Base-by-base conservation (phyloP, 176 grass and related monocot species). In the Rhynchospora tenuis region DNA sequence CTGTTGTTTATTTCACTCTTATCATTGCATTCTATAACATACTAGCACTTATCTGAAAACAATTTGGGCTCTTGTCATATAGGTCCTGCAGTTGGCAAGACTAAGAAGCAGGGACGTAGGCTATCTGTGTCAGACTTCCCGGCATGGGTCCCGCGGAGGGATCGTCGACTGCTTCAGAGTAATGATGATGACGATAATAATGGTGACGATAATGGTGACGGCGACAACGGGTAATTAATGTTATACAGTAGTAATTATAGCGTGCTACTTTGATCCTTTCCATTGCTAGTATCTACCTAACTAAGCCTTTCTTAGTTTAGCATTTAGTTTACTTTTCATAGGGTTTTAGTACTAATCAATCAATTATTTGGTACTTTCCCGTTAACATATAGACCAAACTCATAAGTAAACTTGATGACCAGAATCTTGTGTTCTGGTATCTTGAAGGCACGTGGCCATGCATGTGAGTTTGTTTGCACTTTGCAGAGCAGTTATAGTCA, bases 121-220 rank as follows among this genome's bases (percentile, higher is more conserved):
- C 16, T 82, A 2, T 82, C 78, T 17, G 26, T 11, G 17, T 46
- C 42, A 9, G 80, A 82, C 0, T 66, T 82, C 29, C 80, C 80
- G 0, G 80, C 42, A 9, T 82, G 80, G 80, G n/a, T 82, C 14
- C 59, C 80, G 51, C 59, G 0, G 6, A 82, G n/a, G 24, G 80
- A 50, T 48, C 80, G 60, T 27, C 59, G 24, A 42, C 60, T 82
- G 13, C 80, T 82, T 82, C 60, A 82, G 61, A 65, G 61, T 82
- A 12, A 66, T 19, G 80, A 82, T 67, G 62, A 67, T 51, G 60
- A n/a, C 13, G 44, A 66, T 3, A 19, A 33, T 27, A 80, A 42
- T 80, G 42, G 59, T 64, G 59, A 64, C 17, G 58, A 81, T 2
- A 52, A 66, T 65, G 60, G 61, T 24, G 68, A 42, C 19, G 31